phyloP scores from a whole-genome alignment of 2,329 filamentous ascomycete species.

The Colletotrichum australisinense region DNA sequence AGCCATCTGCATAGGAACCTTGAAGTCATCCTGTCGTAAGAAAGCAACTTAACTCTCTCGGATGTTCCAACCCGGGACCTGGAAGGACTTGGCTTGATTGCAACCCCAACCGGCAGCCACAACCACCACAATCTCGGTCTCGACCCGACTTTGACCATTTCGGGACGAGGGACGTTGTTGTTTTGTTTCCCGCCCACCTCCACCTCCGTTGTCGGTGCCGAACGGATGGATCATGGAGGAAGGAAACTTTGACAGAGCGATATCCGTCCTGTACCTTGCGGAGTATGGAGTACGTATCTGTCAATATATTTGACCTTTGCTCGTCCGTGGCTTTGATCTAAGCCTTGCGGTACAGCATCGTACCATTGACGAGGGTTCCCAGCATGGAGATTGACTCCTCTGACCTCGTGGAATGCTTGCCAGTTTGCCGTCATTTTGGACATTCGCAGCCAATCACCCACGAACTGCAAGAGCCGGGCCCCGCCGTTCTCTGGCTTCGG shows the following conservation, averaged over 20 bases:
- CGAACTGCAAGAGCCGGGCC: neutral
- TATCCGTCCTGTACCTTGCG: neutral
- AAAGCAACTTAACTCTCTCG: conserved; percentile 13
- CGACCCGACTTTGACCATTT: conserved; percentile 8
- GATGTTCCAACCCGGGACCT: conserved; percentile 21
- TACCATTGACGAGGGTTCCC: neutral
- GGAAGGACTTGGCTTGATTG: conserved; percentile 9
- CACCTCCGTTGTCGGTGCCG: neutral
- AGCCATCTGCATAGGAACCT: conserved; percentile 16
- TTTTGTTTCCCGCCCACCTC: neutral
- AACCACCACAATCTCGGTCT: neutral
- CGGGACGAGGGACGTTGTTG: neutral
- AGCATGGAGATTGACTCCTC: conserved; percentile 14
- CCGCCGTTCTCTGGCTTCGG: conserved; percentile 1
- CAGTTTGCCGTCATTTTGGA: conserved; percentile 17
- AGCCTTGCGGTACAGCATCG: conserved; percentile 4
- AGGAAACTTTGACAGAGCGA: neutral
- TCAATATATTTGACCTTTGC: conserved; percentile 9
- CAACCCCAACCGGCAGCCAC: neutral
- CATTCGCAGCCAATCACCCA: neutral
- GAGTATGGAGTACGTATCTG: neutral
- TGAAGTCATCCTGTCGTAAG: conserved; percentile 9
- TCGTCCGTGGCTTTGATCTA: neutral
- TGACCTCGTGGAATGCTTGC: conserved; percentile 23
- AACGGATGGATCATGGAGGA: neutral